Evolutionary conservation across 768 basidiomycete species (phyloP).

Genomic region (Psilocybe sp.): DNA sequence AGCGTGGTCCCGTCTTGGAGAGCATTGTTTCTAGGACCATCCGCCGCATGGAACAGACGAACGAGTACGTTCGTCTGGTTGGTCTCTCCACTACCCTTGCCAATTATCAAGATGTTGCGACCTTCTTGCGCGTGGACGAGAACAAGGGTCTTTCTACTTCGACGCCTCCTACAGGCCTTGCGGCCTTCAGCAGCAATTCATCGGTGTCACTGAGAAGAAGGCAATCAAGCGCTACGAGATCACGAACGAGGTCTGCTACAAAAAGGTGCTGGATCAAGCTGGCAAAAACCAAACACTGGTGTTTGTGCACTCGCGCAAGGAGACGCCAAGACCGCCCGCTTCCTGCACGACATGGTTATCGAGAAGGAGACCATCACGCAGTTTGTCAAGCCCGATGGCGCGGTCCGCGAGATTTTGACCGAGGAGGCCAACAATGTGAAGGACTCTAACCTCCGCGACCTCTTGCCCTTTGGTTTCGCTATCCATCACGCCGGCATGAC

Average conservation of each 20-base stretch:
- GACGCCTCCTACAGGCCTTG: constrained; percentile 94
- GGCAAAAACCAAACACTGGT: constrained; percentile 90
- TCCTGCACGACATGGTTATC: constrained; percentile 90
- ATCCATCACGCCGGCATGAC: constrained; percentile 99
- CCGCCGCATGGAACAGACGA: constrained; percentile 90
- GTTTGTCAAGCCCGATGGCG: constrained; percentile 92
- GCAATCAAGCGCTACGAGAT: constrained; percentile 98
- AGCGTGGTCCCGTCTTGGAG: constrained; percentile 96
- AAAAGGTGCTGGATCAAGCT: constrained; percentile 92
- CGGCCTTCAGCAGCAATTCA: constrained; percentile 92
- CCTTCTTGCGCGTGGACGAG: constrained; percentile 93
- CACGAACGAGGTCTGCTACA: constrained; percentile 99
- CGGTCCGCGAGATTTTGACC: constrained; percentile 84
- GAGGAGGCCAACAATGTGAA: constrained; percentile 81
- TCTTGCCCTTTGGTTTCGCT: constrained; percentile 94
- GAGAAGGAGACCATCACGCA: constrained; percentile 96
- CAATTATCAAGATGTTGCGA: constrained; percentile 96
- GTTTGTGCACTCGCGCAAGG: constrained; percentile 98
- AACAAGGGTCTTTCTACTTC: constrained; percentile 96
- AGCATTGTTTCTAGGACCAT: constrained; percentile 88
- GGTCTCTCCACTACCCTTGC: constrained; percentile 97
- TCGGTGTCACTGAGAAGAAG: constrained; percentile 98
- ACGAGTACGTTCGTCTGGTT: constrained; percentile 89
- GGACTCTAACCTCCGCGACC: constrained; percentile 80
- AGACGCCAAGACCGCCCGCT: constrained; percentile 95